Base-by-base conservation (phyloP, 2,329 filamentous ascomycete species). In the Aspergillus ustus region DNA sequence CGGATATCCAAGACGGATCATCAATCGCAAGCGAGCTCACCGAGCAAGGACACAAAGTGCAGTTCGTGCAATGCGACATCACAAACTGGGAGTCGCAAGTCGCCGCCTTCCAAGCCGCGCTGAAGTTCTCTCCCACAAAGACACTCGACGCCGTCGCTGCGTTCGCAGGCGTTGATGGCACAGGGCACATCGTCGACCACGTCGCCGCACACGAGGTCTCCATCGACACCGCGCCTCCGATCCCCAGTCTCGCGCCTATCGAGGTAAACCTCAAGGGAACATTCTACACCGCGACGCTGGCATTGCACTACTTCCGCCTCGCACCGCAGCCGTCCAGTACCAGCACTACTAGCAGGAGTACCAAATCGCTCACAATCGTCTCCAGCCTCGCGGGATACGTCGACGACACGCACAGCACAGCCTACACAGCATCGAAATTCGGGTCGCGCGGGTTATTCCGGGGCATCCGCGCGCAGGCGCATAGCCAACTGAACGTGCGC, bases 61-160 rank as follows among this genome's bases (percentile, higher is more conserved):
- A 53, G 8, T 53, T 28, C 13, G 51, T 53, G 20, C 34, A 43
- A 11, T 53, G 51, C 34, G 34, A 53, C 19, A 53, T 44, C 51
- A 53, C 29, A 34, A n/a, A 29, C 31, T 43, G 19, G 13, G 51
- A 53, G 3, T 52, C 51, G 8, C 31, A 53, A 15, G 51, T 28
- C 34, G 19, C 8, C 7, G 19, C 34, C 17, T 53, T 53, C 51
- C 51, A 37, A 22, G 51, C 51, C 8, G 51, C 34, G 13, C 34
- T 53, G 8, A 8, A 2, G 19, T 53, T 53, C 31, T 53, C 37
- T 1, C 34, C 34, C 2, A 43, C 9, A 20, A 43, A n/a, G 51
- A 43, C 31, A 2, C 49, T 52, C 17, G 51, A 29, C 13, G 51
- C 51, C 19, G 51, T 52, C 17, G 49, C 51, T n/a, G 51, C 51